Conservation (phyloP, 2,329 filamentous ascomycete genomes). For the Xylaria sp. region DNA sequence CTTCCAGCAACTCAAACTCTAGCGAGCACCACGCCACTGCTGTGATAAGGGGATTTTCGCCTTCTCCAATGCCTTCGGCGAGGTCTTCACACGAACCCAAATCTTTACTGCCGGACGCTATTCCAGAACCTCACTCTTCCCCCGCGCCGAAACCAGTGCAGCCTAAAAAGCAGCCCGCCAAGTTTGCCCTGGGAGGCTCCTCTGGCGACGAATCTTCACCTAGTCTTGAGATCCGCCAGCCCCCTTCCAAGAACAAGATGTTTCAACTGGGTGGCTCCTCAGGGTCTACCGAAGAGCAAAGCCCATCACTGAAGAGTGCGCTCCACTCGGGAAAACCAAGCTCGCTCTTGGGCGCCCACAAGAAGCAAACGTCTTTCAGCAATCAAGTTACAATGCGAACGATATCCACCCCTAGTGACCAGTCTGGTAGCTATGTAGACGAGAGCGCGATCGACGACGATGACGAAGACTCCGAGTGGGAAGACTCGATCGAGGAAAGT, state of each 20-base stretch:
- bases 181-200: conserved; percentile 80
- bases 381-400: conserved; percentile 77
- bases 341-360: conserved; percentile 59
- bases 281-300: conserved; percentile 82
- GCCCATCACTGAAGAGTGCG: conserved; percentile 70
- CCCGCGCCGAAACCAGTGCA: conserved; percentile 74
- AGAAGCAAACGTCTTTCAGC: conserved; percentile 86
- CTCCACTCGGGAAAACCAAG: conserved; percentile 59
- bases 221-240: conserved; percentile 59
- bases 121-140: conserved; percentile 69
- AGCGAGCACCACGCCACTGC: conserved; percentile 51
- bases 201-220: conserved; percentile 82
- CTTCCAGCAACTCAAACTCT: conserved; percentile 58
- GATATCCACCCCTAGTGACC: conserved; percentile 68
- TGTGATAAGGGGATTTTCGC: conserved; percentile 89
- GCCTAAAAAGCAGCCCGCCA: conserved; percentile 69
- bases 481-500: conserved; percentile 80
- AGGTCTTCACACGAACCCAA: conserved; percentile 61
- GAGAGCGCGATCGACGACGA: conserved; percentile 86
- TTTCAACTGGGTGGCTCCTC: conserved; percentile 69
- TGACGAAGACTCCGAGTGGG: conserved; percentile 70
- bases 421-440: conserved; percentile 74
- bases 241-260: conserved; percentile 55
- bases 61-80: conserved; percentile 67
- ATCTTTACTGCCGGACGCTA: conserved; percentile 63